A percentile compares a stretch with the other conserved stretches of the same genome.
phyloP scores from a whole-genome alignment of 331 rosid genomes.

The Saraca asoca region DNA sequence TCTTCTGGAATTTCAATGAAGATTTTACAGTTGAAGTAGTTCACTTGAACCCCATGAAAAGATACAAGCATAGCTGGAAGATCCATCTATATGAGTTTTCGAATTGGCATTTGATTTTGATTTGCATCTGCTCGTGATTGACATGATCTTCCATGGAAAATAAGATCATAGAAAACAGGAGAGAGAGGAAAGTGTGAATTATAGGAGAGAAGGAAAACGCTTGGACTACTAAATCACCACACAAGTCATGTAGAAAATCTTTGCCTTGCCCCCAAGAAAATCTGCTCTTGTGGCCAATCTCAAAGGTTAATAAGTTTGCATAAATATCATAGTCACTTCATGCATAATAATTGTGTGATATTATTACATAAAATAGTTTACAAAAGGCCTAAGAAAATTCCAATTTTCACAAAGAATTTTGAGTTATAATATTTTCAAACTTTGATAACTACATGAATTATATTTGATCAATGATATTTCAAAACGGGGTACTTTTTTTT shows the following conservation, averaged over 20 bases:
- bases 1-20: neutral
- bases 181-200: neutral
- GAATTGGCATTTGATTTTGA: neutral
- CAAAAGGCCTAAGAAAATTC: too few species aligned
- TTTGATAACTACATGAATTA: too few species aligned
- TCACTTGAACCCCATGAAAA: neutral
- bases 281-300: too few species aligned
- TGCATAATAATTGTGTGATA: too few species aligned
- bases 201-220: neutral
- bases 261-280: too few species aligned
- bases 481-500: too few species aligned
- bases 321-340: too few species aligned
- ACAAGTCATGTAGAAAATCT: neutral
- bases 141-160: neutral
- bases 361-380: too few species aligned
- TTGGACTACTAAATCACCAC: neutral
- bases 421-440: too few species aligned
- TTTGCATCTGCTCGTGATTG: neutral
- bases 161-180: neutral
- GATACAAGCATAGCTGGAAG: neutral
- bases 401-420: too few species aligned
- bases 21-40: neutral
- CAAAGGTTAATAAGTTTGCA: too few species aligned
- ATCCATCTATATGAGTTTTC: neutral
- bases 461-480: too few species aligned